Evolutionary conservation across 306 rosid species (phyloP).

Genomic region (Corylus heterophylla): DNA sequence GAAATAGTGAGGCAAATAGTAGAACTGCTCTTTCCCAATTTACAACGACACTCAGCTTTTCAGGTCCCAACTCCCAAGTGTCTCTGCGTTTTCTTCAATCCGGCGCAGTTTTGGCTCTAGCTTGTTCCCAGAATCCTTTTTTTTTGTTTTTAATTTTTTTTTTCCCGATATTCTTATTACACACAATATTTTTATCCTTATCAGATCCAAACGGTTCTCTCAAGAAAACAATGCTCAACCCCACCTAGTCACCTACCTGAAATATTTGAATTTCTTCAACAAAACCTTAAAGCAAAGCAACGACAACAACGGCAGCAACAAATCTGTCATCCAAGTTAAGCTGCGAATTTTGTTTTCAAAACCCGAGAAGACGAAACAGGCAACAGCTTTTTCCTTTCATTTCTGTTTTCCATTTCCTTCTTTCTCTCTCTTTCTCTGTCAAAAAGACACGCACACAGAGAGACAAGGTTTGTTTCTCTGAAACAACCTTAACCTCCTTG

Average conservation of each 20-base stretch:
- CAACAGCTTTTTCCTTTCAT: conserved; percentile 11
- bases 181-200: conserved; percentile 10
- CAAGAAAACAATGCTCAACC: conserved; percentile 40
- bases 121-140: background rate
- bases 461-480: conserved; percentile 41
- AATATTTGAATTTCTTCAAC: conserved; percentile 32
- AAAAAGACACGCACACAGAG: too few relatives aligned
- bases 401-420: conserved; percentile 7
- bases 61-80: conserved; percentile 17
- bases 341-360: background rate
- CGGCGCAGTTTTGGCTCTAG: background rate
- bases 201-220: conserved; percentile 51
- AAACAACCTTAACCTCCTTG: conserved; percentile 53
- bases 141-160: background rate
- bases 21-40: background rate
- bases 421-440: conserved; percentile 20
- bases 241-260: conserved; percentile 39
- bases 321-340: conserved; percentile 24
- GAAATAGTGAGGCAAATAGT: conserved; percentile 21
- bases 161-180: background rate
- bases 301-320: conserved; percentile 26
- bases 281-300: conserved; percentile 24
- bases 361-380: conserved; percentile 10
- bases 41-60: conserved; percentile 16
- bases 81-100: background rate